Percentiles rank a stretch among this genome's conserved stretches.
These are phyloP conservation scores for Fusarium irregulare DNA, from an alignment of 2,329 filamentous ascomycete genomes.

Conservation along the genomic window DNA sequence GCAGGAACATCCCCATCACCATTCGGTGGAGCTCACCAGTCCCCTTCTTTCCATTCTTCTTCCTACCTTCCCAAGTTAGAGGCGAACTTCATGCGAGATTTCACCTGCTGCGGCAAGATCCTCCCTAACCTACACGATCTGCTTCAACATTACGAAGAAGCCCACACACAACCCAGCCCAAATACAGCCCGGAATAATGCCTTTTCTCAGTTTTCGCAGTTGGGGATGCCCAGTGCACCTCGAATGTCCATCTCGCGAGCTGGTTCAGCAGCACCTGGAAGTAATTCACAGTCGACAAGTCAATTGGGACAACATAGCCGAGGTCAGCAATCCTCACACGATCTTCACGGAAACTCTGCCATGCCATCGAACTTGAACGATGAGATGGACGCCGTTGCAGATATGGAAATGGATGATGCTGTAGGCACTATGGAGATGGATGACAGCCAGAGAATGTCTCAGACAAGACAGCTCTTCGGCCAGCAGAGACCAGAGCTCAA, in stretches of 20 bases:
- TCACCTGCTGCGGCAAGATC: constrained; percentile 91
- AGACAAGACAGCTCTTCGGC: constrained; percentile 75
- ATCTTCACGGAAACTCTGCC: constrained; percentile 56
- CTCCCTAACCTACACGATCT: constrained; percentile 94
- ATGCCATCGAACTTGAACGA: constrained; percentile 57
- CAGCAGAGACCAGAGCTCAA: constrained; percentile 78
- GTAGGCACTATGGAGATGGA: constrained; percentile 74
- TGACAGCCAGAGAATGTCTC: constrained; percentile 73
- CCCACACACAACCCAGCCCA: constrained; percentile 78
- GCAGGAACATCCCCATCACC: constrained; percentile 90
- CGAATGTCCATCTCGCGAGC: constrained; percentile 51
- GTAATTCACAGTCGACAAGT: constrained; percentile 45
- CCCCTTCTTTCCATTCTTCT: constrained; percentile 95
- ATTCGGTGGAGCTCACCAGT: constrained; percentile 70
- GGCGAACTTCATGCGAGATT: constrained; percentile 97
- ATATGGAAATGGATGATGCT: constrained; percentile 97
- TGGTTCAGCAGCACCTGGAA: constrained; percentile 47
- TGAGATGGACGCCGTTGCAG: constrained; percentile 87
- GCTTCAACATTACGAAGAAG: constrained; percentile 95
- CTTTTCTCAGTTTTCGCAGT: constrained; percentile 55
- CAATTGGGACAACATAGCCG: constrained; percentile 52
- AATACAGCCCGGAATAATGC: constrained; percentile 55
- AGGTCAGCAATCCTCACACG: constrained; percentile 47
- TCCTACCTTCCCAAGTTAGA: constrained; percentile 97
- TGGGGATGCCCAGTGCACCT: constrained; percentile 50